Conservation (phyloP, 1,139 yeast genomes). For the Candida gigantensis region DNA sequence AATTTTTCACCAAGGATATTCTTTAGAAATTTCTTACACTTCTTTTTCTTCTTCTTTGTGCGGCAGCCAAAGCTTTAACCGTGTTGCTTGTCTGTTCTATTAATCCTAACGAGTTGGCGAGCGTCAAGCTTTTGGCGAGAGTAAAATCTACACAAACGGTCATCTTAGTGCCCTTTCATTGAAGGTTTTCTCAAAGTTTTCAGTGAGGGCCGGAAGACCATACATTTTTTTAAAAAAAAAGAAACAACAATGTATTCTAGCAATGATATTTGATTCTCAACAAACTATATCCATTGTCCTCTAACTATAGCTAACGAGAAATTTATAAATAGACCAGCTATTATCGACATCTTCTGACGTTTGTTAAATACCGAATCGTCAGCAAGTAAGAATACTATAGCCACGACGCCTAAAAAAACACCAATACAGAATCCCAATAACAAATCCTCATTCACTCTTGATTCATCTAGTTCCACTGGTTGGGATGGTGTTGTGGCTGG, state of each 20-base stretch:
- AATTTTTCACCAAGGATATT: no score
- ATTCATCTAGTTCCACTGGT: conserved; percentile 33
- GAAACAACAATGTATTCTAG: no score
- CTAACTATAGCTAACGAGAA: conserved; percentile 57
- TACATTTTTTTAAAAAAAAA: conserved; percentile 29
- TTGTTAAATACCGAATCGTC: conserved; percentile 60
- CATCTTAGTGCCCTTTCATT: conserved; percentile 54
- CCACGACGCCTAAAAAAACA: conserved; percentile 61
- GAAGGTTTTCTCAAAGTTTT: conserved; percentile 22
- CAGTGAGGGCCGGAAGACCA: conserved; percentile 56
- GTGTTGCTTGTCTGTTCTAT: conserved; percentile 57
- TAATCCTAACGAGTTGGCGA: conserved; percentile 54
- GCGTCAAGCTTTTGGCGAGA: conserved; percentile 60
- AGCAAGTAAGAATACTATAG: conserved; percentile 54
- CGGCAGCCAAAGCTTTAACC: conserved; percentile 40
- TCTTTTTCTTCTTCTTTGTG: no score
- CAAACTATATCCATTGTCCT: conserved; percentile 43
- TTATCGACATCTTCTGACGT: conserved; percentile 60
- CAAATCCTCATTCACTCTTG: conserved; percentile 54
- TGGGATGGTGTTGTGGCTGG: conserved; percentile 25
- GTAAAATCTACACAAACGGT: conserved; percentile 29
- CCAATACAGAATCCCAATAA: conserved; percentile 67
- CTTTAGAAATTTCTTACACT: no score
- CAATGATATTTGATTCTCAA: background rate
- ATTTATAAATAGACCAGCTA: conserved; percentile 62